Evolutionary conservation across 306 rosid species (phyloP), one percentile per base, ranked within the genome.

Genomic region (Mimosa pudica): DNA sequence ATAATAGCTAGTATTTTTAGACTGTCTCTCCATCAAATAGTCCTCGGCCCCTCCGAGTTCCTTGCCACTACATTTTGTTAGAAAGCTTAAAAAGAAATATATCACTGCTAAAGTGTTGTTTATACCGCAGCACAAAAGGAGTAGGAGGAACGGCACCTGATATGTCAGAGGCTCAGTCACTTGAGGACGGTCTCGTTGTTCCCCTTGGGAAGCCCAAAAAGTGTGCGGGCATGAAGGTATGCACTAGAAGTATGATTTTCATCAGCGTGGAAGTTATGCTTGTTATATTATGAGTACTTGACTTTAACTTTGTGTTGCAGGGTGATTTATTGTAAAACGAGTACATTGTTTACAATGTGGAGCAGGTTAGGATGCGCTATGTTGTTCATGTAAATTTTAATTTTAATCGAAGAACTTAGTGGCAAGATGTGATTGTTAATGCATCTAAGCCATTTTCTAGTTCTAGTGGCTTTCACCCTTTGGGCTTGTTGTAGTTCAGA

Each of bases 341-440:
- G 82, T 95, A 93, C 89, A 84, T 95, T 82, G 98, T 95, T 64
- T 95, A 93, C 86, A 88, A 91, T 45, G 93, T 88, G 74, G 94
- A 93, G 20, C 99, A 95, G 85, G 88, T 95, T 74, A 84, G 84
- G 84, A 95, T 95, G 99, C 92, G 96, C 44, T 95, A 93, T 78
- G 77, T 91, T 64, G 81, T 90, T 86, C 94, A 90, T 65, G 93
- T 93, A 74, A 85, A 90, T 48, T 95, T 93, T 92, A 85, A 88
- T 66, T 93, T 85, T 81, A 86, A 80, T 60, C 6, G 60, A 48
- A 81, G 85, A 82, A 64, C 47, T 18, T 71, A 76, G 81, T 17
- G 1, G 58, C 81, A 30, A 44, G 62, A 71, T 18, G 44, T 35
- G 61, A 55, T 68, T 58, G 49, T 20, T 42, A 45, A 33, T 79